Percentiles rank a stretch among this genome's conserved stretches.
phyloP scores from a whole-genome alignment of 108 stramenopile species.

The Nannochloropsis oceanica region DNA sequence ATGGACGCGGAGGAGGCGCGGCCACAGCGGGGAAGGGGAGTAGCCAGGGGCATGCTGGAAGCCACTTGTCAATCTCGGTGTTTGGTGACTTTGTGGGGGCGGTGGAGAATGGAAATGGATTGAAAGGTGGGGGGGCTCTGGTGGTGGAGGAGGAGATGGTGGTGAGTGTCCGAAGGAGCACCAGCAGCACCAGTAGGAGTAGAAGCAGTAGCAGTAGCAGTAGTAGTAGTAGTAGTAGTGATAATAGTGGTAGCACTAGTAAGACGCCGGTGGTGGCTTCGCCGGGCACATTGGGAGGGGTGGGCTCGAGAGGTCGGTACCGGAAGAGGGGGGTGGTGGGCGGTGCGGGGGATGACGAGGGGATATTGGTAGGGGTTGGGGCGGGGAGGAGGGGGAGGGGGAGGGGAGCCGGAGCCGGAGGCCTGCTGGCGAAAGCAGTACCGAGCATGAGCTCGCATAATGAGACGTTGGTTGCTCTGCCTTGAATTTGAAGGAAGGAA shows the following conservation, averaged over 20 bases:
- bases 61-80: not conserved
- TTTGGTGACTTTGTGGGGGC: not conserved
- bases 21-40: not conserved
- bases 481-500: not conserved
- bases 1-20: not conserved
- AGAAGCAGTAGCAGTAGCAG: not conserved
- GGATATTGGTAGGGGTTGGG: not conserved
- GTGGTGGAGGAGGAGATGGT: not conserved
- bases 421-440: not conserved
- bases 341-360: not conserved
- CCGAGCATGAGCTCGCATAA: not conserved
- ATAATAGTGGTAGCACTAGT: not conserved
- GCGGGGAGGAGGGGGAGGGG: not conserved
- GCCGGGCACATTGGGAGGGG: not conserved
- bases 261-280: not conserved
- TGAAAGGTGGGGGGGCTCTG: not conserved
- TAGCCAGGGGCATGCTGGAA: not conserved
- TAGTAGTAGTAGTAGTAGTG: not conserved
- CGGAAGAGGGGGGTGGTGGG: not conserved
- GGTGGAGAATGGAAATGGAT: not conserved
- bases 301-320: not conserved
- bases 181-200: not conserved
- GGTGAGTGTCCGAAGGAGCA: not conserved
- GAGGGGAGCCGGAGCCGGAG: not conserved
- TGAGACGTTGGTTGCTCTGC: not conserved